phyloP scores from a whole-genome alignment of 768 basidiomycete species.

The Pilatotrama ljubarskyi region DNA sequence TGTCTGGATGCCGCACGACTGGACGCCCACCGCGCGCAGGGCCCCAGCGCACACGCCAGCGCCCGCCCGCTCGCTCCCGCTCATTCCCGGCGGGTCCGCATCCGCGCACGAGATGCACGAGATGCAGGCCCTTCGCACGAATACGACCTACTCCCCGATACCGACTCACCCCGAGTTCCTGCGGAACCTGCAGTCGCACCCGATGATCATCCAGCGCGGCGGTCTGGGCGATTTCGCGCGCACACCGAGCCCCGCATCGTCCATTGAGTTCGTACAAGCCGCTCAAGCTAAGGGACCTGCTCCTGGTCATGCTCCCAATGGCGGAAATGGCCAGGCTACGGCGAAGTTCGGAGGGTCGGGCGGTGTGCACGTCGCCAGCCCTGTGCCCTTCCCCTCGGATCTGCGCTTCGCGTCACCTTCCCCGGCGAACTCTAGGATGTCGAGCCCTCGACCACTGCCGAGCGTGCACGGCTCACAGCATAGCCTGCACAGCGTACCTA shows the following conservation, averaged over 20 bases:
- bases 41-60: neutral
- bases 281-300: neutral
- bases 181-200: constrained; percentile 15
- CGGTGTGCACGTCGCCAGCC: neutral
- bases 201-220: constrained; percentile 15
- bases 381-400: constrained; percentile 14
- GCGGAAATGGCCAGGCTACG: too few species aligned
- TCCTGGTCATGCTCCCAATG: too few species aligned
- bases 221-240: neutral
- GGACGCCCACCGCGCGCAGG: constrained; percentile 1
- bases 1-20: constrained; percentile 19
- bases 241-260: constrained; percentile 17
- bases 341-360: neutral
- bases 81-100: neutral
- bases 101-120: neutral
- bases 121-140: constrained; percentile 1
- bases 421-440: neutral
- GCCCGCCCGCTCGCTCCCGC: constrained; percentile 10
- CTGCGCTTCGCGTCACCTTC: constrained; percentile 11
- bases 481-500: constrained; percentile 14
- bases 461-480: constrained; percentile 11
- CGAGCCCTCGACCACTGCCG: constrained; percentile 15
- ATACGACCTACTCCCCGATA: constrained; percentile 12
- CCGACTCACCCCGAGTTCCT: constrained; percentile 20
- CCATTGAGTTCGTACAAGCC: constrained; percentile 12